These are phyloP conservation scores for Diplodia corticola DNA, from an alignment of 2,329 filamentous ascomycete genomes.

Conservation along the genomic window DNA sequence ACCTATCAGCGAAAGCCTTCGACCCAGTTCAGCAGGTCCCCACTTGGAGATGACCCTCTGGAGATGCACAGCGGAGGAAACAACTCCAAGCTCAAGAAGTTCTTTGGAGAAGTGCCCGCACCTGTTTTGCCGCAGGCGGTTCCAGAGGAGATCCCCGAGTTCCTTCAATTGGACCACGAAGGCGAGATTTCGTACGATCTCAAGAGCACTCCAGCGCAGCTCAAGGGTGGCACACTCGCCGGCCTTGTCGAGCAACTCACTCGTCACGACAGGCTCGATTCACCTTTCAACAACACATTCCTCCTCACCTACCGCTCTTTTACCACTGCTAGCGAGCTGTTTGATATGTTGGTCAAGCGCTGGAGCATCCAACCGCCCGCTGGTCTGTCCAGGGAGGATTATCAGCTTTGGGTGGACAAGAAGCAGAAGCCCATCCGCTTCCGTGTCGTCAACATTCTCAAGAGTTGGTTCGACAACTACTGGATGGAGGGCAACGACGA, in stretches of 20 bases:
- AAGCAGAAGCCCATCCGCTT: slow-evolving; percentile 97
- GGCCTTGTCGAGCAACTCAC: slow-evolving; percentile 94
- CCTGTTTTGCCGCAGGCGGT: slow-evolving; percentile 47
- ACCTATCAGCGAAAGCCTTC: slow-evolving; percentile 36
- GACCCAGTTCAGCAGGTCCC: slow-evolving; percentile 48
- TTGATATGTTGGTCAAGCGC: slow-evolving; percentile 86
- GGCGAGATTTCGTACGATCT: slow-evolving; percentile 85
- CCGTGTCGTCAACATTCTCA: slow-evolving; percentile 94
- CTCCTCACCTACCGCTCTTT: slow-evolving; percentile 95
- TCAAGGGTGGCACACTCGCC: slow-evolving; percentile 86
- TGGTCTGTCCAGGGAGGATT: slow-evolving; percentile 72
- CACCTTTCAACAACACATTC: slow-evolving; percentile 96
- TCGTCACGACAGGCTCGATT: slow-evolving; percentile 91
- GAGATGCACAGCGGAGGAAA: slow-evolving; percentile 43
- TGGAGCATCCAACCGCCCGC: slow-evolving; percentile 92
- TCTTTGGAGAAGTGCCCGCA: slow-evolving; percentile 54
- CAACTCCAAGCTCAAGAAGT: slow-evolving; percentile 52
- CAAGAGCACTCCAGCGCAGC: slow-evolving; percentile 71
- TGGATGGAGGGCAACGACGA: slow-evolving; percentile 97
- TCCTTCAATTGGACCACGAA: slow-evolving; percentile 82
- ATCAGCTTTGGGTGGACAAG: slow-evolving; percentile 83
- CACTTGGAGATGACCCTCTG: slow-evolving; percentile 44
- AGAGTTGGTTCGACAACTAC: slow-evolving; percentile 97
- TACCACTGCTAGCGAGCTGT: slow-evolving; percentile 84
- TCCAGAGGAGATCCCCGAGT: slow-evolving; percentile 79